Conservation (phyloP, 139 green algal genomes). For the Chlorella sp. region DNA sequence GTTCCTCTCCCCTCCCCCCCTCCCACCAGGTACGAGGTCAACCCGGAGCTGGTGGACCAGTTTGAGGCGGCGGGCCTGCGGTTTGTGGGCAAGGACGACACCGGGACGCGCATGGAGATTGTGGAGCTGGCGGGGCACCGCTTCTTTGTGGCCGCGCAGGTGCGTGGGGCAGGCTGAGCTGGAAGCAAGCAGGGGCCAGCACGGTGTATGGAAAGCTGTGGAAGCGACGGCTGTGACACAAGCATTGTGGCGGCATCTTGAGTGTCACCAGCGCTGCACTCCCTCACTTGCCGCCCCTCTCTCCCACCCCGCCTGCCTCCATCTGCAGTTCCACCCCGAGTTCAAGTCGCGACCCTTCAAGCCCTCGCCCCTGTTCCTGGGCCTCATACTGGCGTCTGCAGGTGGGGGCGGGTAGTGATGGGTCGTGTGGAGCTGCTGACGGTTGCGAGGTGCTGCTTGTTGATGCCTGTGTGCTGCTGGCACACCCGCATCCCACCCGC, state of each 20-base stretch:
- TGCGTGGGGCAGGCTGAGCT: conserved; percentile 1
- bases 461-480: background rate
- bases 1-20: background rate
- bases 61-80: conserved; percentile 87
- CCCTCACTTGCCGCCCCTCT: too few species aligned
- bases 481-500: too few species aligned
- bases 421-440: too few species aligned
- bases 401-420: too few species aligned
- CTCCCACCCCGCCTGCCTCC: background rate
- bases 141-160: conserved; percentile 87
- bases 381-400: conserved; percentile 82
- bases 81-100: conserved; percentile 97
- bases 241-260: too few species aligned
- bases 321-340: conserved; percentile 90
- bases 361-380: conserved; percentile 90
- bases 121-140: conserved; percentile 91
- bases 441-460: too few species aligned
- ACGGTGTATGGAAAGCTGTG: too few species aligned
- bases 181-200: too few species aligned
- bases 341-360: conserved; percentile 89
- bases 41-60: conserved; percentile 89
- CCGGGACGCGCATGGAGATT: conserved; percentile 96
- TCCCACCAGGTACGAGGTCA: conserved; percentile 88
- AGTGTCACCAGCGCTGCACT: background rate
- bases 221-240: too few species aligned